Evolutionary conservation across 2,329 filamentous ascomycete genomes (phyloP).

Genomic region (Fusarium cicatricum): DNA sequence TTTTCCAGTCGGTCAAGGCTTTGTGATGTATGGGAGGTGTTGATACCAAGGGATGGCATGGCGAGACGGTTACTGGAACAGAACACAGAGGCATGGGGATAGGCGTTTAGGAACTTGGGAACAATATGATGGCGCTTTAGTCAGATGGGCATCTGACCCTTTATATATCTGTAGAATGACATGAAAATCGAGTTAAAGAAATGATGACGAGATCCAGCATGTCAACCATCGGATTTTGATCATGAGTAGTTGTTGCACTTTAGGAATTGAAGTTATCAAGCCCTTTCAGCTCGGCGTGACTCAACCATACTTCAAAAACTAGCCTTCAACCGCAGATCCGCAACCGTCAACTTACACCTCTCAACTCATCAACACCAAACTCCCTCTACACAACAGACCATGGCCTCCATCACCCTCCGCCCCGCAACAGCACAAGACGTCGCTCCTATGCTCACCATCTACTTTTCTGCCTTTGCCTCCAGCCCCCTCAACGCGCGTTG

Average conservation of each 20-base stretch:
- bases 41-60: constrained; percentile 2
- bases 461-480: constrained; percentile 44
- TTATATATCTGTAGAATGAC: constrained; percentile 1
- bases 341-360: not conserved
- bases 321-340: not conserved
- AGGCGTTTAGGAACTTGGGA: constrained; percentile 22
- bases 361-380: not conserved
- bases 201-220: not conserved
- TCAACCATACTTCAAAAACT: not conserved
- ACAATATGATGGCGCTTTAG: constrained; percentile 12
- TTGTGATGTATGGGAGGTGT: constrained; percentile 47
- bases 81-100: not conserved
- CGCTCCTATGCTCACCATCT: constrained; percentile 42
- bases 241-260: too few relatives aligned
- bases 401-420: constrained; percentile 44
- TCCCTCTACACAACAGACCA: constrained; percentile 1
- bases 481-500: constrained; percentile 44
- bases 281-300: not conserved
- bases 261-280: too few relatives aligned
- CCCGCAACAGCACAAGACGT: constrained; percentile 48
- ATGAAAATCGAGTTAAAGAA: constrained; percentile 11
- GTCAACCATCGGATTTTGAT: not conserved
- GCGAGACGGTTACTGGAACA: not conserved
- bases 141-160: not conserved
- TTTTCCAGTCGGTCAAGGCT: constrained; percentile 72